Conservation (phyloP, 164 flowering plant species). For the Litsea cubeba region DNA sequence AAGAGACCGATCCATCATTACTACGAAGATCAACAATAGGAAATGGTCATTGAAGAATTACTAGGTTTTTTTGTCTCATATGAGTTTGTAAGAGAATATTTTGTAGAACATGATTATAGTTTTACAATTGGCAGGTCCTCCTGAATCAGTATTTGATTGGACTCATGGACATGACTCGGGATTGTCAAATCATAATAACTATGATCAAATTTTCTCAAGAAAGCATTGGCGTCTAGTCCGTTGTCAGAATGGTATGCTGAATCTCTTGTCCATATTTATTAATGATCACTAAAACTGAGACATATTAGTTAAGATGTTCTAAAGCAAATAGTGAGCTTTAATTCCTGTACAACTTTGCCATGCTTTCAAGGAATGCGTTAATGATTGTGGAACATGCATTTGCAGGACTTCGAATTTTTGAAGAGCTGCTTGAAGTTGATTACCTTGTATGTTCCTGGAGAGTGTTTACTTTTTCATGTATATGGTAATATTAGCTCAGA, state of each 20-base stretch:
- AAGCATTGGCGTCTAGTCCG: slow-evolving; percentile 98
- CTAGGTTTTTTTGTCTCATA: slow-evolving; percentile 2
- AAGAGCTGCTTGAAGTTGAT: slow-evolving; percentile 97
- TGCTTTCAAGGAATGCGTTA: neutral
- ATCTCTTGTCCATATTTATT: neutral
- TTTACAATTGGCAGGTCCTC: slow-evolving; percentile 57
- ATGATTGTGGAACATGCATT: slow-evolving; percentile 3
- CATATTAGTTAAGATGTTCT: neutral
- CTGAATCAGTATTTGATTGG: slow-evolving; percentile 93
- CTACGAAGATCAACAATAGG: slow-evolving; percentile 89
- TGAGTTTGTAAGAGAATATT: neutral
- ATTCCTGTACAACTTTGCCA: neutral
- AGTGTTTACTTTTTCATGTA: neutral
- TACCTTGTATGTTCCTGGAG: slow-evolving; percentile 65
- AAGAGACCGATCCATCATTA: slow-evolving; percentile 48
- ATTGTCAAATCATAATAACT: slow-evolving; percentile 56
- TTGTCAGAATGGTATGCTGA: slow-evolving; percentile 80
- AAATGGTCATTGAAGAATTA: slow-evolving; percentile 58
- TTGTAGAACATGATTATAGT: slow-evolving; percentile 4
- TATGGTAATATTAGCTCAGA: neutral
- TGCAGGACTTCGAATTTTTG: slow-evolving; percentile 97
- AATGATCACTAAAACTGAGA: too few species aligned
- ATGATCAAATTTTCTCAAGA: slow-evolving; percentile 78
- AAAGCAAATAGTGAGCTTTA: neutral
- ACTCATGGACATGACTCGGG: slow-evolving; percentile 72